phyloP scores from a whole-genome alignment of 2,329 filamentous ascomycete species.

The Stemphylium lycopersici region DNA sequence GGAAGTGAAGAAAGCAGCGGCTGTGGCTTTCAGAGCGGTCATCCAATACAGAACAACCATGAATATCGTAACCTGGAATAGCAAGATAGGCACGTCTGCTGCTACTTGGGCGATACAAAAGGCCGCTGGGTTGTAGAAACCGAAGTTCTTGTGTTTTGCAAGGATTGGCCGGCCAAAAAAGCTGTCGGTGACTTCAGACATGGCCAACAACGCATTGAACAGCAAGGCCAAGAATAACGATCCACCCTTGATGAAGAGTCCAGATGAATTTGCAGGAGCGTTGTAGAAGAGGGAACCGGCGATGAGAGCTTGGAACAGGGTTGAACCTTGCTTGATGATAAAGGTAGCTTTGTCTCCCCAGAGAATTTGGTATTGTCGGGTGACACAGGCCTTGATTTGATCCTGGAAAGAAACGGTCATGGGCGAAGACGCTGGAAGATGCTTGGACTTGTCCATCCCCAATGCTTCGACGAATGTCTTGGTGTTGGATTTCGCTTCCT shows the following conservation, averaged over 20 bases:
- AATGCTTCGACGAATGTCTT: constrained; percentile 62
- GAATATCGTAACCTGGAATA: constrained; percentile 66
- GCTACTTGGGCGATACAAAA: constrained; percentile 71
- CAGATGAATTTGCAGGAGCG: constrained; percentile 62
- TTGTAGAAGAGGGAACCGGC: constrained; percentile 72
- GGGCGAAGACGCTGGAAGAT: constrained; percentile 60
- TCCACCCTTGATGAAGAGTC: constrained; percentile 69
- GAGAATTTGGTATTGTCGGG: constrained; percentile 69
- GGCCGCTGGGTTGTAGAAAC: constrained; percentile 88
- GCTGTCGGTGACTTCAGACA: constrained; percentile 66
- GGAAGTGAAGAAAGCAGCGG: constrained; percentile 77
- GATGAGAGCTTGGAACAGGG: constrained; percentile 65
- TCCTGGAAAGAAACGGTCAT: constrained; percentile 50
- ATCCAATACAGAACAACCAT: constrained; percentile 78
- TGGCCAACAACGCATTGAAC: constrained; percentile 66
- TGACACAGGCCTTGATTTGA: constrained; percentile 62
- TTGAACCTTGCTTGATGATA: constrained; percentile 66
- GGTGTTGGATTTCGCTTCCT: constrained; percentile 50
- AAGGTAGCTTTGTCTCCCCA: constrained; percentile 70
- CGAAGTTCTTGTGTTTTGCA: constrained; percentile 84
- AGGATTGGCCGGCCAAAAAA: constrained; percentile 76
- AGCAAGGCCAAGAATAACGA: constrained; percentile 69
- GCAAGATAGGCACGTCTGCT: constrained; percentile 60
- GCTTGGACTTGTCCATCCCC: constrained; percentile 60
- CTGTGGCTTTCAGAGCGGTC: constrained; percentile 73